Conservation (phyloP, 306 rosid species). For the Begonia peltatifolia region DNA sequence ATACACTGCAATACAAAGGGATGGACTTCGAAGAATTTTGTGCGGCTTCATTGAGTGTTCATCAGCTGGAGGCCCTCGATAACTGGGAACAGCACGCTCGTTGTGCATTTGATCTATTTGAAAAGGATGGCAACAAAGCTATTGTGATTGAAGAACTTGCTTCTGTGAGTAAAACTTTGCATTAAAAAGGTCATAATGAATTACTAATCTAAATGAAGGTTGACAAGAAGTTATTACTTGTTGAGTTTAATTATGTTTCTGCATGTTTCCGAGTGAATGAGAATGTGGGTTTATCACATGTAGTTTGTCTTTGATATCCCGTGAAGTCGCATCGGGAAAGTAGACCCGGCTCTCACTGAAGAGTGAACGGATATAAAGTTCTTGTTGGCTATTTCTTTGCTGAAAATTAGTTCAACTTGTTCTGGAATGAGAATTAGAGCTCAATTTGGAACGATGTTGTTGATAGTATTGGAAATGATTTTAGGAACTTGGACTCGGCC, state of each 20-base stretch:
- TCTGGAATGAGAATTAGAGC: too few species aligned
- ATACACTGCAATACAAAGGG: conserved; percentile 86
- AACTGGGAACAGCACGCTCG: conserved; percentile 97
- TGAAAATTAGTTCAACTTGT: too few species aligned
- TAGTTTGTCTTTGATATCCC: too few species aligned
- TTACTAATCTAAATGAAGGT: neutral
- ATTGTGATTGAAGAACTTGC: conserved; percentile 96
- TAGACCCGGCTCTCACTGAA: too few species aligned
- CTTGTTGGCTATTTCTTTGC: too few species aligned
- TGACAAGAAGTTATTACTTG: neutral
- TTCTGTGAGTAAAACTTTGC: conserved; percentile 41
- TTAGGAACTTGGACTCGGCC: conserved; percentile 96
- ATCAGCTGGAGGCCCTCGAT: conserved; percentile 96
- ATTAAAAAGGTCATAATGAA: neutral
- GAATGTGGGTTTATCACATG: too few species aligned
- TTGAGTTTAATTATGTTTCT: too few species aligned
- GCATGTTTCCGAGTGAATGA: too few species aligned
- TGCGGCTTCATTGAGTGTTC: conserved; percentile 82
- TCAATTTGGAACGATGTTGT: too few species aligned
- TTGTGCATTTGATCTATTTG: conserved; percentile 88
- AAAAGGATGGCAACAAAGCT: conserved; percentile 87
- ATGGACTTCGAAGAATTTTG: conserved; percentile 98
- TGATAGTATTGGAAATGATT: too few species aligned
- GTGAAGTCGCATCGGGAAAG: too few species aligned
- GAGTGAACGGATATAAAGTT: too few species aligned